A percentile compares a stretch with the other conserved stretches of the same genome.
phyloP scores from a whole-genome alignment of 2,329 filamentous ascomycete genomes.

The Dryadomyces quercus-mongolicae region DNA sequence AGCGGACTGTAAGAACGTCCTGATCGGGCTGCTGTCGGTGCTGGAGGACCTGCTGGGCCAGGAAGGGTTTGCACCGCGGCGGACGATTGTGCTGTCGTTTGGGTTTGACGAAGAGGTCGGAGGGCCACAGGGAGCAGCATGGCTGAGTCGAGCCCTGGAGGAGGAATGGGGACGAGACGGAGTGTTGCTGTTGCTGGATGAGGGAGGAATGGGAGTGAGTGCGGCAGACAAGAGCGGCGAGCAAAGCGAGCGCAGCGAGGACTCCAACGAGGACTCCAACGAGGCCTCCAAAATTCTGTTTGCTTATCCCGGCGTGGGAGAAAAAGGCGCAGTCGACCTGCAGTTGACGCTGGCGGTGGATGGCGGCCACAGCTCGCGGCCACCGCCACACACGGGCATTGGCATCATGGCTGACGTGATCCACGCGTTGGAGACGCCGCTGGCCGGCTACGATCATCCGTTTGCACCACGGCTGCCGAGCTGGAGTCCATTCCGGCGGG shows the following conservation, averaged over 20 bases:
- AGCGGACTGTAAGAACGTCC: conserved; percentile 47
- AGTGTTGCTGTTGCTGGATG: conserved; percentile 43
- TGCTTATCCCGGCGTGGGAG: conserved; percentile 42
- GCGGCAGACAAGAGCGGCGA: no score
- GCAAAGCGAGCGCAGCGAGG: conserved; percentile 30
- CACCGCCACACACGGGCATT: conserved; percentile 39
- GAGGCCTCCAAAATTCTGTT: conserved; percentile 28
- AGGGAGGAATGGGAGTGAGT: conserved; percentile 36
- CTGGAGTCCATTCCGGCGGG: conserved; percentile 21
- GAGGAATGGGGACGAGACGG: conserved; percentile 39
- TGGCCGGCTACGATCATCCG: conserved; percentile 39
- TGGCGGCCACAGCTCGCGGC: conserved; percentile 47
- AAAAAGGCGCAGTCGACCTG: conserved; percentile 49
- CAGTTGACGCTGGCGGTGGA: conserved; percentile 39
- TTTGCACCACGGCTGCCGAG: conserved; percentile 26
- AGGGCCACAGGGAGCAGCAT: conserved; percentile 34
- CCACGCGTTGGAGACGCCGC: conserved; percentile 36
- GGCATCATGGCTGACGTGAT: conserved; percentile 36
- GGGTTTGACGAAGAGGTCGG: conserved; percentile 52
- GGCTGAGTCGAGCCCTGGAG: conserved; percentile 30
- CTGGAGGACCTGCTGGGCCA: conserved; percentile 38
- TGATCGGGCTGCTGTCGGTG: conserved; percentile 43
- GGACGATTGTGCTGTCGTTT: conserved; percentile 45
- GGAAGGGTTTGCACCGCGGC: conserved; percentile 35
- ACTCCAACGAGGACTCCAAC: no score